Evolutionary conservation across 129 eudicot species (phyloP), one percentile per base, ranked within the genome.

Genomic region (Silybum marianum): DNA sequence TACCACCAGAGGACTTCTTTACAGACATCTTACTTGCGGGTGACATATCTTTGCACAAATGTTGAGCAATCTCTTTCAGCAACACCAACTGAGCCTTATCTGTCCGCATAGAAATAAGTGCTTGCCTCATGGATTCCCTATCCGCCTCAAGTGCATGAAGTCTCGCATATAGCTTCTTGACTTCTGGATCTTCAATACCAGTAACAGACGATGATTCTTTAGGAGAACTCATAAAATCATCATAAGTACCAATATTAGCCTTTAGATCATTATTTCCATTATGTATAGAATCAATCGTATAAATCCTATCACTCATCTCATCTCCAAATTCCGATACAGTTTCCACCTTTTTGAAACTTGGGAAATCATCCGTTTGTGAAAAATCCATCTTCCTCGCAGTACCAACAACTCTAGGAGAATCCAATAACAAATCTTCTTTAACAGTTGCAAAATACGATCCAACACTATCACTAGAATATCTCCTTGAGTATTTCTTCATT

Each of bases 121-220:
- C 83, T 85, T 91, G 95, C 85, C 97, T 90, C 99, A 95, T 91
- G 1, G 98, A 92, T 81, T 92, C 99, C 76, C 97, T 87, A 81
- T 95, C 99, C 36, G 98, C 99, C 83, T 95, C 98, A 69, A 95
- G 99, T 28, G 94, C 97, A 77, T 95, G 99, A 88, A 95, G 94
- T 77, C 98, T 89, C 76, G 83, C 71, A 74, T 90, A 95, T 71
- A 95, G 80, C 81, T 95, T 95, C 83, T 88, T 88, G 21, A 92
- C 80, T 83, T 95, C 99, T 1, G 89, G 88, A 81, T 94, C 97
- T 66, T 80, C 89, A 25, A 82, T 66, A 74, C 89, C 92, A 48
- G 88, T 73, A 42, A 36, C 73, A 19, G 79, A 73, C 32, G 82
- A 58, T 11, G 97, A 89, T 34, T 81, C 97, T 78, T 84, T 83